Base-by-base conservation (phyloP, 192 early-diverging fungal species). In the Coemansia sp. region DNA sequence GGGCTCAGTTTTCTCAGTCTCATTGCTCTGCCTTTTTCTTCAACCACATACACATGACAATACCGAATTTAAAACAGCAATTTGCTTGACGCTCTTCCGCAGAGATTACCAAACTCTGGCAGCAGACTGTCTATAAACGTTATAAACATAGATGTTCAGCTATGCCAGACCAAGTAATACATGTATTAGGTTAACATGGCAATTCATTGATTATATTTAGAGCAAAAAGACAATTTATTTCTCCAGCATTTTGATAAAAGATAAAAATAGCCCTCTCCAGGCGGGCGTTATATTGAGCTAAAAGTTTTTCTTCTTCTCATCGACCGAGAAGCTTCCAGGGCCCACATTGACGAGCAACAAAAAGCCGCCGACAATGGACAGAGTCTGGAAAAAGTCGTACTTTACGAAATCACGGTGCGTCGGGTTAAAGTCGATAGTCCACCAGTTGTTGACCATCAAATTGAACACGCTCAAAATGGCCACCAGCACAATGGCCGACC, bases 351-450 rank as follows among this genome's bases (percentile, higher is more conserved):
- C 90, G 22, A 98, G 86, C 50, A 98, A 80, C 37, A 98, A 83
- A 72, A 98, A 93, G 41, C 96, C 96, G 55, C 96, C 96, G 87
- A 93, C 88, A 83, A 96, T 95, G 11, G 91, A 92, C 53, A 96
- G 80, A 1, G 91, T 97, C 80, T 98, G 96, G 89, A 97, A 98
- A 75, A 98, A 98, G 83, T 98, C 96, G 75, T 97, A 98, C 72
- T 95, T 91, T 64, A 95, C 88, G 76, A 95, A 98, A 61, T 98
- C 94, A 71, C 89, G 82, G 68, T 91, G 89, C 6, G 88, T 87
- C 53, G 91, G 90, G 50, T 82, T 82, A 60, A 88, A 90, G 70
- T 92, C 90, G 45, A 91, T 85, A 3, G 90, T 86, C 95, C 95
- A 97, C 86, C 92, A 98, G 85, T 98, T 97, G 82, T 98, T 98